Percentiles rank a stretch among this genome's conserved stretches.
phyloP scores from a whole-genome alignment of 2,329 filamentous ascomycete species.

The Cercospora sesami region DNA sequence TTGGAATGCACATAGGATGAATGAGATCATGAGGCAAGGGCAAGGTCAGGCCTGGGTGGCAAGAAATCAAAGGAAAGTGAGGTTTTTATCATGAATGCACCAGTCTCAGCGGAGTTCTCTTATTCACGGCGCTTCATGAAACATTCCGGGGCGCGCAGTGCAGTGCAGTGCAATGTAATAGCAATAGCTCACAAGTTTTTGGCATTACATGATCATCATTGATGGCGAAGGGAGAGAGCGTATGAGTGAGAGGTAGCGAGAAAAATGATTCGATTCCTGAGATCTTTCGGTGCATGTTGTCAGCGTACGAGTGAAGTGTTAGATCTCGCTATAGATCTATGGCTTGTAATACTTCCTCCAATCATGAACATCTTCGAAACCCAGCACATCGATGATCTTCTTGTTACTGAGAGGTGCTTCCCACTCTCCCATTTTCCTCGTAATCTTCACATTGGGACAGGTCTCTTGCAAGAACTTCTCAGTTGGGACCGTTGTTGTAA shows the following conservation, averaged over 20 bases:
- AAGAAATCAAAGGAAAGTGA: constrained; percentile 1
- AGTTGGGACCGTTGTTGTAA: constrained; percentile 56
- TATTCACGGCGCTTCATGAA: constrained; percentile 10
- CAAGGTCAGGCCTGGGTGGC: not conserved
- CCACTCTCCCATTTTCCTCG: constrained; percentile 57
- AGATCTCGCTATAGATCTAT: too few relatives aligned
- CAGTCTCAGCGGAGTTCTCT: constrained; percentile 9
- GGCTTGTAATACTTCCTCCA: constrained; percentile 55
- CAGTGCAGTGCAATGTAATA: constrained; percentile 12
- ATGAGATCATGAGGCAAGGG: constrained; percentile 3
- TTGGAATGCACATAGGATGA: constrained; percentile 12
- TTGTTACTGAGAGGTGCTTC: constrained; percentile 63
- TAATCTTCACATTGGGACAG: constrained; percentile 54
- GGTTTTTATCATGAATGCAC: constrained; percentile 1
- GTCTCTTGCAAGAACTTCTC: constrained; percentile 54
- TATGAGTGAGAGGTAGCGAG: not conserved
- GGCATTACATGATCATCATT: not conserved
- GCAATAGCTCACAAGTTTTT: constrained; percentile 2
- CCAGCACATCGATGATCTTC: constrained; percentile 60
- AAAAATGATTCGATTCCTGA: not conserved
- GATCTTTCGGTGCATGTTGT: not conserved
- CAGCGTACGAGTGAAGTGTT: too few relatives aligned
- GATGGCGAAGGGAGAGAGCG: not conserved
- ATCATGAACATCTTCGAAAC: constrained; percentile 60
- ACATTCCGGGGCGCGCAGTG: constrained; percentile 6